Conservation (phyloP, 192 early-diverging fungal genomes). For the Dissophora ornata region DNA sequence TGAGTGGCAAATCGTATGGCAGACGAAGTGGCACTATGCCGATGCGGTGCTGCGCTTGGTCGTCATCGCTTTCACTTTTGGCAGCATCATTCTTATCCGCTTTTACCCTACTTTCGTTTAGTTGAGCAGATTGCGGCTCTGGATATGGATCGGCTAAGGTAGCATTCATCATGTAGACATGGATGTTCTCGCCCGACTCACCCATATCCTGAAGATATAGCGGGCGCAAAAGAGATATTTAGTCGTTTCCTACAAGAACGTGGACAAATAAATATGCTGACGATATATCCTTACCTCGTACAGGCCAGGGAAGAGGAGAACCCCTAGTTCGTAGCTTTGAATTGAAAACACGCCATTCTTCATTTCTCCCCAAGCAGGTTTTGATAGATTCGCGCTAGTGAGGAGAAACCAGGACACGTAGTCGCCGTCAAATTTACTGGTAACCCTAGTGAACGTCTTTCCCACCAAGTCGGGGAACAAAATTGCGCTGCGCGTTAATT, state of each 20-base stretch:
- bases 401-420: conserved; percentile 56
- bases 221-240: no score
- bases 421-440: conserved; percentile 37
- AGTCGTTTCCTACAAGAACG: no score
- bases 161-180: conserved; percentile 44
- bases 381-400: conserved; percentile 66
- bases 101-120: conserved; percentile 8
- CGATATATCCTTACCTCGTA: conserved; percentile 62
- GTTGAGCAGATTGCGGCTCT: conserved; percentile 2
- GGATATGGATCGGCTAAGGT: conserved; percentile 38
- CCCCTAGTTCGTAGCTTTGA: conserved; percentile 75
- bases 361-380: conserved; percentile 76
- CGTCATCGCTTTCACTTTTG: neutral
- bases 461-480: neutral
- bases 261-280: no score
- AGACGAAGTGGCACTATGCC: conserved; percentile 66
- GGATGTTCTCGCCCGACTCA: conserved; percentile 9
- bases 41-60: neutral
- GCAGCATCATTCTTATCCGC: neutral
- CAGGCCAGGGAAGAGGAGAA: conserved; percentile 65
- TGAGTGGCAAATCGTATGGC: conserved; percentile 70
- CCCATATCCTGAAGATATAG: conserved; percentile 7
- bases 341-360: conserved; percentile 65
- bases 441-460: conserved; percentile 57
- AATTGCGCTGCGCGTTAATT: neutral